Base-by-base conservation (phyloP, 108 stramenopile genomes). In the Nitzschia inconspicua region DNA sequence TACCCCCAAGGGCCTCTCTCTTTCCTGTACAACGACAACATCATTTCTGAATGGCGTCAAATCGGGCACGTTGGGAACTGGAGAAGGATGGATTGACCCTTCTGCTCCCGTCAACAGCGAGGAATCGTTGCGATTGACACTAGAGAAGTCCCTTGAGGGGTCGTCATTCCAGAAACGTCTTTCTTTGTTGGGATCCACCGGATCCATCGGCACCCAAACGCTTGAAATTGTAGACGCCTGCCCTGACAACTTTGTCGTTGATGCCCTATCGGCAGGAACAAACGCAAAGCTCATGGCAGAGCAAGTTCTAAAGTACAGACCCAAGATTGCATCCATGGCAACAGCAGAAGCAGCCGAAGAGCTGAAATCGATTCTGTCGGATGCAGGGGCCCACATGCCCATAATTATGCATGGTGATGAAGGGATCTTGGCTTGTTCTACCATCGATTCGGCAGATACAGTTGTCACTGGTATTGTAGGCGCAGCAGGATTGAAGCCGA, bases 401-500 rank as follows among this genome's bases (percentile, higher is more conserved):
- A 68, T 77, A 27, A 88, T 96, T 44, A 44, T 86, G 24, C 68
- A 68, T 58, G 95, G 95, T 1, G 78, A 84, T 8, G 91, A 92
- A 40, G 95, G 93, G 7, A 88, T 91, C 47, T 51, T 86, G 20
- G 93, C 80, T 28, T 85, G 82, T 9, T 85, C 95, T 3, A 91
- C 91, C 10, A 82, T 83, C 27, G 63, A 50, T 11, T 57, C 73
- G 11, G 91, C 91, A 41, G 91, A 96, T 41, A 93, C 88, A 10
- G 93, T 96, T 11, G 93, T 96, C 8, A 96, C 94, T 30, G 97
- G 97, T 53, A 96, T 98, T 65, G 97, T 98, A 1, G 97, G 97
- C 11, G 88, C 95, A 40, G 97, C 95, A 41, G 97, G 97, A 37
- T 67, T 98, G 26, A 64, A 93, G 14, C 95, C 95, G 19, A 93